Percentiles rank a stretch among this genome's conserved stretches.
Evolutionary conservation across 345 rosid genomes (phyloP).

Genomic region (Laguncularia racemosa): DNA sequence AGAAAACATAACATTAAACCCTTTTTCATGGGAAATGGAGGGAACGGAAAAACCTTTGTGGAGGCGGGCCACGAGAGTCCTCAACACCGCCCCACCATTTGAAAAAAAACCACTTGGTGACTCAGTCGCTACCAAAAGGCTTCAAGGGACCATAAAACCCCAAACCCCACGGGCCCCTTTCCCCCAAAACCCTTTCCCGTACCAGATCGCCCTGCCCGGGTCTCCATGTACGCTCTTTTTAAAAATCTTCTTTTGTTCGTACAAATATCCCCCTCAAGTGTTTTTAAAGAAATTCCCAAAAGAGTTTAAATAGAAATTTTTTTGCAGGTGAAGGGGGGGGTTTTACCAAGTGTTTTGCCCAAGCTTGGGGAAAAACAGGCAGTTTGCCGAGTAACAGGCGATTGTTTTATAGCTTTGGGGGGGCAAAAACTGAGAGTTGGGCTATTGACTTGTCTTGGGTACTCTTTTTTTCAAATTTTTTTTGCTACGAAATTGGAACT

Average conservation of each 20-base stretch:
- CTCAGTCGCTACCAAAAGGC: conserved; percentile 65
- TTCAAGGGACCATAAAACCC: conserved; percentile 54
- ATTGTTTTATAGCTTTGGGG: conserved; percentile 92
- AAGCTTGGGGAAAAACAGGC: conserved; percentile 89
- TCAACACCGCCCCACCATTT: conserved; percentile 69
- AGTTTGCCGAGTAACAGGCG: conserved; percentile 87
- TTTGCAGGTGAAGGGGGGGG: conserved; percentile 64
- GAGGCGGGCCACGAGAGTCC: conserved; percentile 65
- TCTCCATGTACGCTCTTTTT: conserved; percentile 33
- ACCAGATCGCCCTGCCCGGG: conserved; percentile 77
- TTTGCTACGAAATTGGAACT: background rate
- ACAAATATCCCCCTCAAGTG: background rate
- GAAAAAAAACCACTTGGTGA: conserved; percentile 78
- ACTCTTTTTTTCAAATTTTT: conserved; percentile 3
- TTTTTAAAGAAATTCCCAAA: conserved; percentile 28
- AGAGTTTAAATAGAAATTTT: background rate
- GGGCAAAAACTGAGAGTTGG: conserved; percentile 86
- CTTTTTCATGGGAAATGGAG: conserved; percentile 8
- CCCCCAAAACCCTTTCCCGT: conserved; percentile 41
- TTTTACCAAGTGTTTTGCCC: conserved; percentile 84
- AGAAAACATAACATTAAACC: no score
- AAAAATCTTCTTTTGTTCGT: background rate
- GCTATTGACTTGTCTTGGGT: conserved; percentile 94
- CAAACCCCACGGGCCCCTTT: conserved; percentile 40
- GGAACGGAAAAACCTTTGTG: conserved; percentile 52